Base-by-base conservation (phyloP, 257 asterid species). In the Solanum phureja region DNA sequence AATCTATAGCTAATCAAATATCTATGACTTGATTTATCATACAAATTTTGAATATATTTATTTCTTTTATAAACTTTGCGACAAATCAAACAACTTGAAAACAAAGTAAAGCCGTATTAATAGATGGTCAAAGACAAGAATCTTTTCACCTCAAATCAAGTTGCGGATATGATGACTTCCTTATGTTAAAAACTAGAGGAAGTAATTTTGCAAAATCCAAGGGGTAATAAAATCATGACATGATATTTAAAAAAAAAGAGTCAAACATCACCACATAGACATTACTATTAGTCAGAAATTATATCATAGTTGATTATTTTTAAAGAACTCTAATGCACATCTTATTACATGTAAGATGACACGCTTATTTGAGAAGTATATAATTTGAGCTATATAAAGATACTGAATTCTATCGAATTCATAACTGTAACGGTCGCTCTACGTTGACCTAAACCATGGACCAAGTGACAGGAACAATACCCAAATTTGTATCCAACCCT, bases 391-490 rank as follows among this genome's bases (percentile, higher is more conserved):
- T 9, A 2, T 6, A 1, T 62, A 62, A 64, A 64, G 2, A 2
- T 66, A 66, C 0, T n/a, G 2, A 69, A 31, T 29, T 69, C 76
- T 14, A 69, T 72, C 44, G 46, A 72, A 72, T 31, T 0, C 2
- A 2, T 16, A 72, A 33, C 2, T 8, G 11, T 38, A 38, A 38
- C 1, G 13, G 2, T 31, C 1, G 2, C 1, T 14, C 38, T 1
- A 2, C 0, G 0, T 1, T 7, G 44, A 34, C 42, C 72, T 72
- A 90, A 27, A 89, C 91, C 93, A 90, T 84, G 64, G 92, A 90
- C 93, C 92, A 92, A 21, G 89, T 89, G 82, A 90, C 7, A 40
- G 83, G 85, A 3, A 84, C 90, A 1, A 58, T 64, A 8, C 91
- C 92, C 11, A 23, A 5, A 44, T 87, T 84, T 58, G 85, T 69